Conservation (phyloP, 2,329 filamentous ascomycete species). For the Dothistroma pini region DNA sequence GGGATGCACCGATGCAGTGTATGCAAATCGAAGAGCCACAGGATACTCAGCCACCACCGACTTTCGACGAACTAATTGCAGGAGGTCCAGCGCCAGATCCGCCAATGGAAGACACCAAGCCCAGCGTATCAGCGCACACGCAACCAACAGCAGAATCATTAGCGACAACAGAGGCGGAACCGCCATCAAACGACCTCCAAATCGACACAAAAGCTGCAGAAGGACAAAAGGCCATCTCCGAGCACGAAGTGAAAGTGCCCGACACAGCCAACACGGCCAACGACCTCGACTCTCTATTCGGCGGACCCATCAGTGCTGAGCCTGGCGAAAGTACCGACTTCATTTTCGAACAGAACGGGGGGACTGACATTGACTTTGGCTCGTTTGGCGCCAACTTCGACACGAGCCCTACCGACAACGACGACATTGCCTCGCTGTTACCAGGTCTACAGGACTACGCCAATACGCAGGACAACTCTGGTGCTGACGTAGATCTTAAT, state of each 20-base stretch:
- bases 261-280: slow-evolving; percentile 31
- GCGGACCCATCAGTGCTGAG: slow-evolving; percentile 23
- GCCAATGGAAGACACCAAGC: slow-evolving; percentile 7
- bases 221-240: slow-evolving; percentile 5
- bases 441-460: slow-evolving; percentile 43
- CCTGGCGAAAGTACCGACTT: slow-evolving; percentile 20
- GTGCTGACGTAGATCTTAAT: slow-evolving; percentile 27
- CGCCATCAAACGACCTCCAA: slow-evolving; percentile 10
- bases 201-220: slow-evolving; percentile 6
- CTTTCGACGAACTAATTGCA: background rate
- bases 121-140: slow-evolving; percentile 1
- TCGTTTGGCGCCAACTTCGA: slow-evolving; percentile 26
- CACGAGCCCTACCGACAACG: slow-evolving; percentile 26
- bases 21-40: background rate
- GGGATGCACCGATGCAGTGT: background rate
- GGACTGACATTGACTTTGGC: slow-evolving; percentile 35
- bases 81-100: slow-evolving; percentile 2
- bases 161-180: slow-evolving; percentile 15
- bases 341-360: slow-evolving; percentile 16
- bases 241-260: slow-evolving; percentile 26
- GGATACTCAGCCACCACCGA: background rate
- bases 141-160: background rate
- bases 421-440: slow-evolving; percentile 37
- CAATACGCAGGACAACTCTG: slow-evolving; percentile 28
- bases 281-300: slow-evolving; percentile 38